Evolutionary conservation across 805 yeast species (phyloP), one percentile per base, ranked within the genome.

Genomic region (Candida maris): DNA sequence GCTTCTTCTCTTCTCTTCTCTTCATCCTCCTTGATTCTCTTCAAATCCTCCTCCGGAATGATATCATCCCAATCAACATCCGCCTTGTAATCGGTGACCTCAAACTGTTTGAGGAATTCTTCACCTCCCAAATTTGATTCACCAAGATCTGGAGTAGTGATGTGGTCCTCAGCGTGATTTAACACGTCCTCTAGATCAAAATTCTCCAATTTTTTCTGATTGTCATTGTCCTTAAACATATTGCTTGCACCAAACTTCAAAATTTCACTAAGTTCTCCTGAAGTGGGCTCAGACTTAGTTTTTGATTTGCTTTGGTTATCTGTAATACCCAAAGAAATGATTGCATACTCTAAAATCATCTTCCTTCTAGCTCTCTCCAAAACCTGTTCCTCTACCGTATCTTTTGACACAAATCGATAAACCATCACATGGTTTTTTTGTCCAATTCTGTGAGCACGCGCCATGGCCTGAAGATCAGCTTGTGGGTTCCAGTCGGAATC

Each of bases 401-500:
- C 98, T 54, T 93, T 93, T 40, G 96, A 83, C n/a, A 93, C 97
- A 66, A 93, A 85, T 57, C 99, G 71, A 59, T 93, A 93, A 13
- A 93, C 97, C 79, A 87, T 86, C 24, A 93, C 99, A 63, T 93
- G 98, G 52, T 86, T 88, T 63, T 89, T 93, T 61, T 93, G 99
- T n/a, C 99, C 99, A 58, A 93, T 93, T 70, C 99, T 81, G 65
- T 93, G 99, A 3, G 98, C 98, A 64, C 98, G 79, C 0, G 98
- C 98, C 98, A 93, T 93, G 1, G 98, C 98, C 64, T 93, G 98
- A 53, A 93, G 70, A 71, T 93, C 98, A 0, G 98, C 98, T 61
- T 93, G 98, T 0, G 98, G 98, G 57, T 93, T 93, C 98, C 98
- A 93, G 66, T 93, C 98, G 4, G 96, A 86, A 63, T 93, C 98